A percentile compares a stretch with the other conserved stretches of the same genome.
These are phyloP conservation scores for Candida arabinofermentans DNA, from an alignment of 805 yeast species.

Conservation along the genomic window DNA sequence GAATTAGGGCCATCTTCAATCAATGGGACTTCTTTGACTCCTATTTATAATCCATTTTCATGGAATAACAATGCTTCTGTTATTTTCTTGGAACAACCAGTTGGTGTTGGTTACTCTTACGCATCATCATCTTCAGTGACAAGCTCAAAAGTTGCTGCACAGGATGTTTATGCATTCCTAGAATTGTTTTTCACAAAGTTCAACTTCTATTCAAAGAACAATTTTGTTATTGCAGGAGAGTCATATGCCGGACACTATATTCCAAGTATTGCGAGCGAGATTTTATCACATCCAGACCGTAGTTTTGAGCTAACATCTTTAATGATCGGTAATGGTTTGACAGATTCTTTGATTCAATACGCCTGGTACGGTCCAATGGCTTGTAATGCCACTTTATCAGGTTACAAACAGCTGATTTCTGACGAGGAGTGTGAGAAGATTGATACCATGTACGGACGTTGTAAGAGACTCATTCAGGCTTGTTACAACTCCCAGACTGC, in stretches of 20 bases:
- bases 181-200: conserved; percentile 76
- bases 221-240: conserved; percentile 90
- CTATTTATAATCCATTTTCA: conserved; percentile 67
- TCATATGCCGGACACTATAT: conserved; percentile 93
- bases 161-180: conserved; percentile 76
- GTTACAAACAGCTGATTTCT: conserved; percentile 65
- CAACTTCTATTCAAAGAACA: conserved; percentile 46
- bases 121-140: conserved; percentile 44
- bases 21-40: conserved; percentile 50
- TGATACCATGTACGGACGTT: conserved; percentile 67
- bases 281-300: conserved; percentile 55
- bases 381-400: conserved; percentile 75
- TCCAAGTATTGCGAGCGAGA: conserved; percentile 83
- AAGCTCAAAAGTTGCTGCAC: conserved; percentile 76
- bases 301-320: conserved; percentile 68
- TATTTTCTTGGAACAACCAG: conserved; percentile 86
- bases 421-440: conserved; percentile 78
- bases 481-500: conserved; percentile 76
- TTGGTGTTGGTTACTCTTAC: conserved; percentile 76
- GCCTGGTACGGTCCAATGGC: conserved; percentile 88
- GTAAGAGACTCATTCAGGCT: conserved; percentile 66
- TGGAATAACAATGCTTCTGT: conserved; percentile 87
- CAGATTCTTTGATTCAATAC: conserved; percentile 80
- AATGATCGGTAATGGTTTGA: conserved; percentile 86
- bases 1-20: conserved; percentile 83